These are phyloP conservation scores for Ambrosia trifida DNA, from an alignment of 129 eudicot genomes.

Conservation along the genomic window DNA sequence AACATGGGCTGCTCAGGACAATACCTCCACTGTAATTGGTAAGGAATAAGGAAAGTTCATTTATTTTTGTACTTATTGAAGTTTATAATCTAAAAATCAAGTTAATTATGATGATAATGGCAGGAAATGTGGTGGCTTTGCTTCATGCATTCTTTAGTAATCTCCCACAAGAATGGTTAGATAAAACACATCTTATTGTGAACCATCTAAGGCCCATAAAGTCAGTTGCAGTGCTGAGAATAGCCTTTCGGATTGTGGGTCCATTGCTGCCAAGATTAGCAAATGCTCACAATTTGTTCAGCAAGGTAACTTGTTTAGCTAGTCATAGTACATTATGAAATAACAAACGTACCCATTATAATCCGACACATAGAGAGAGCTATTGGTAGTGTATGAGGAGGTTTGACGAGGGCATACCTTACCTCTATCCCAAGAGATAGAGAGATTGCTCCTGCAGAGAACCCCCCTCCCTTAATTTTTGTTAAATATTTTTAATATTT, in stretches of 20 bases:
- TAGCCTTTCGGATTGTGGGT: slow-evolving; percentile 88
- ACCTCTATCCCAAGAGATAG: no score
- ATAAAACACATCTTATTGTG: slow-evolving; percentile 85
- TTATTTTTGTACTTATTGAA: neutral
- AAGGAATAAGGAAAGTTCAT: slow-evolving; percentile 15
- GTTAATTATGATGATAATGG: slow-evolving; percentile 19
- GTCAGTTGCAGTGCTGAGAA: slow-evolving; percentile 81
- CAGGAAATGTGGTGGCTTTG: slow-evolving; percentile 90
- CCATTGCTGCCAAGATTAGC: slow-evolving; percentile 91
- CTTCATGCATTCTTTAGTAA: slow-evolving; percentile 85
- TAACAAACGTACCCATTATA: neutral
- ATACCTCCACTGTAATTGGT: slow-evolving; percentile 96
- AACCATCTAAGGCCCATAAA: slow-evolving; percentile 86
- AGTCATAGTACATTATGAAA: slow-evolving; percentile 15
- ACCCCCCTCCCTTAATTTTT: no score
- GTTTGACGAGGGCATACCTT: no score
- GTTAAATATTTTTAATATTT: no score
- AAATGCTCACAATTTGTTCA: slow-evolving; percentile 84
- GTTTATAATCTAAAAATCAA: neutral
- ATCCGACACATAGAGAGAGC: no score
- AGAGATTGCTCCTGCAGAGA: no score
- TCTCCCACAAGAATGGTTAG: slow-evolving; percentile 96
- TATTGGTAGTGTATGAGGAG: no score
- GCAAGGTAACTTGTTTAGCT: slow-evolving; percentile 54
- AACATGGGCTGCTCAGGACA: slow-evolving; percentile 98